Evolutionary conservation across 768 basidiomycete species (phyloP), one percentile per base, ranked within the genome.

Genomic region (Rhodotorula babjevae): DNA sequence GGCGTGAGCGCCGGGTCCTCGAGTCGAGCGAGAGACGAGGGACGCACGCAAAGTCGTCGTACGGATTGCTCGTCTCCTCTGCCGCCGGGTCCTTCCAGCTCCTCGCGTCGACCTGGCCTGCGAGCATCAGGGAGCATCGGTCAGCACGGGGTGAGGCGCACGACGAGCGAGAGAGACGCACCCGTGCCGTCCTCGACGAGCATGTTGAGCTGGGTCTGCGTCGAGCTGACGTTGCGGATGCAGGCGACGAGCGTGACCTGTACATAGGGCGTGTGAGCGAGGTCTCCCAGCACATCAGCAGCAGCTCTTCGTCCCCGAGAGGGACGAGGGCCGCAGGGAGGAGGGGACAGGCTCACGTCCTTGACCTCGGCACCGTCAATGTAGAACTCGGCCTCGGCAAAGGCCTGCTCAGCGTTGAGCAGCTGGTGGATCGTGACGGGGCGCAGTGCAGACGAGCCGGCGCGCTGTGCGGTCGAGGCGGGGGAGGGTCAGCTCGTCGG

Each of bases 121-220:
- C 2, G 21, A n/a, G 25, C 23, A n/a, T 29, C 2, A 4, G 2
- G 31, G 31, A 15, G 5, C 10, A n/a, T 9, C 23, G 14, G 29
- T 42, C 33, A 25, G 18, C 10, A 14, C 6, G 36, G 47, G 49
- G 33, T 6, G 0, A 7, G 5, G 6, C 7, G 40, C 27, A 15
- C 23, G 36, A 33, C 90, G 86, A 56, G 82, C n/a, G 82, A 15
- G n/a, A 42, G 11, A 33, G 29, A 49, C 74, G n/a, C 16, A 31
- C 89, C 92, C 5, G 91, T 90, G 21, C 93, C 92, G 80, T 99
- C 95, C 69, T 93, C 90, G 10, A 99, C 83, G 69, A 83, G 81
- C 78, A 92, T 92, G 49, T 88, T 86, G 68, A 86, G 86, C 77
- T 94, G 93, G 4, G 94, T 97, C 6, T 90, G 84, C 71, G 90